Evolutionary conservation across 257 asterid genomes (phyloP).

Genomic region (Solanum chiquidenum): DNA sequence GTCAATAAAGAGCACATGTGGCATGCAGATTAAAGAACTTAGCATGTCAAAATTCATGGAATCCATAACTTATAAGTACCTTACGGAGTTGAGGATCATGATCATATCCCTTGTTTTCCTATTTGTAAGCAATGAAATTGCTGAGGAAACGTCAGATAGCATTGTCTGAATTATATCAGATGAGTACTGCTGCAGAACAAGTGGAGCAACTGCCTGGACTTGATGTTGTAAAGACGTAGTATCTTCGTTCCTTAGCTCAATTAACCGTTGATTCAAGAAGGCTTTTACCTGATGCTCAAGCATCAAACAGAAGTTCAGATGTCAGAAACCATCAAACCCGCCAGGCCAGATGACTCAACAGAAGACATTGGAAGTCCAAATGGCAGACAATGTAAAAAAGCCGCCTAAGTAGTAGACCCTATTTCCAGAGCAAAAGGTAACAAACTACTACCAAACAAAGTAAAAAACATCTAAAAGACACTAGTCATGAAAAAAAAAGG

Average conservation of each 20-base stretch:
- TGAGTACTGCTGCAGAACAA: slow-evolving; percentile 76
- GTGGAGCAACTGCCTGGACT: slow-evolving; percentile 92
- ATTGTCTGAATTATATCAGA: slow-evolving; percentile 57
- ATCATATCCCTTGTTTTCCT: slow-evolving; percentile 84
- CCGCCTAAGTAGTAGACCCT: not conserved
- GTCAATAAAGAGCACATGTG: not conserved
- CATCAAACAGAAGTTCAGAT: slow-evolving; percentile 3
- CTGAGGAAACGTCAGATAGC: slow-evolving; percentile 59
- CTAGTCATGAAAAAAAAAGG: not conserved
- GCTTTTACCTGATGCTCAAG: slow-evolving; percentile 62
- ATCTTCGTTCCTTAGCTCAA: slow-evolving; percentile 77
- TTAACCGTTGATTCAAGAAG: slow-evolving; percentile 71
- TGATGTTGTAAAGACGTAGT: slow-evolving; percentile 83
- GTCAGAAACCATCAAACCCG: slow-evolving; percentile 6
- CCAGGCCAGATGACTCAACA: not conserved
- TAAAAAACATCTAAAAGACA: not conserved
- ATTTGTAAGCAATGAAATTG: slow-evolving; percentile 69
- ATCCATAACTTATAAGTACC: slow-evolving; percentile 28
- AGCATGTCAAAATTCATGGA: not conserved
- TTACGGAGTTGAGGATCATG: slow-evolving; percentile 90
- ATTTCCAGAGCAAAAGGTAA: not conserved
- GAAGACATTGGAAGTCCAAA: not conserved
- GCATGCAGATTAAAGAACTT: not conserved
- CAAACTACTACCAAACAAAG: not conserved
- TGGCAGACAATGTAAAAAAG: not conserved